Evolutionary conservation across 805 yeast genomes (phyloP), one percentile per base, ranked within the genome.

Genomic region (Candida silvicultrix): DNA sequence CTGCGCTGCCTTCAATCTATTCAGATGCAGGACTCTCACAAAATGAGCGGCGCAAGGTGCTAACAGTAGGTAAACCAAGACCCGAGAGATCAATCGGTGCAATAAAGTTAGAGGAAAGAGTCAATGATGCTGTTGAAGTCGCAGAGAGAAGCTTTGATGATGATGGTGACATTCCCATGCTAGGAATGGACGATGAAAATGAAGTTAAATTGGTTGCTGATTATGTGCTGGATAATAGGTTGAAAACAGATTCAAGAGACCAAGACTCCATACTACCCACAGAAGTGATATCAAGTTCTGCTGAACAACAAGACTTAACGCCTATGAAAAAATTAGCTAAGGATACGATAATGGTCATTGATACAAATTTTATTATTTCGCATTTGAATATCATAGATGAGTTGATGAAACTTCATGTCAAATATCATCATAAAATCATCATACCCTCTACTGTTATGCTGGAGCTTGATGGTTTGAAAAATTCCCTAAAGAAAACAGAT

Each of bases 381-480:
- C 89, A 89, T 58, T 62, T 88, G 39, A 62, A 68, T 18, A 63
- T 86, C 1, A 52, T 89, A 9, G 80, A 83, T 41, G 73, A 72
- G 0, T 58, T 90, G 22, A 61, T 73, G 4, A 55, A 55, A 2
- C 45, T 76, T 8, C 73, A 73, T 4, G 43, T 51, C 0, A 48
- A 62, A 12, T 81, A 69, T 55, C 68, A 73, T 16, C 75, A 79
- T 42, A 55, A 62, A 23, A 67, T 90, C 1, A 68, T 90, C 0
- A 69, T 90, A 4, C 98, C 98, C 0, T 66, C 66, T 5, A 77
- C 81, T 1, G 94, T 84, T 3, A 68, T 87, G 14, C 71, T 68
- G 37, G 98, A 90, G 59, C 69, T 90, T n/a, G 97, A 90, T 64
- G 90, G 90, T 0, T 67, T 90, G 51, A 90, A 90, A 58, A 67